These are phyloP conservation scores for Liquidambar formosana DNA, from an alignment of 164 flowering plant species.

Conservation along the genomic window DNA sequence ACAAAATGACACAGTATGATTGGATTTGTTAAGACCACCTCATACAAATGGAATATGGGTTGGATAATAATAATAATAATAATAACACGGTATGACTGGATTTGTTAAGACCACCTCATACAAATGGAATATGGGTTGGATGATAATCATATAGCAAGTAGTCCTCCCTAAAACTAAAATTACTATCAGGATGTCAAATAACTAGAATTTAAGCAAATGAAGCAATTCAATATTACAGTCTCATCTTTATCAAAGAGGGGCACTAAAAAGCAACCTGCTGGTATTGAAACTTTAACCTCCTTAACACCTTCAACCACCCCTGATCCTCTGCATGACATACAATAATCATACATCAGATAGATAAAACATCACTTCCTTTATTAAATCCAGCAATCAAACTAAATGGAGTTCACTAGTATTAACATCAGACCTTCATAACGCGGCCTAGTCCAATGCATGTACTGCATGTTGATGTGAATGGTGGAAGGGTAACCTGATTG, in stretches of 20 bases:
- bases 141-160: too few relatives aligned
- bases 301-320: constrained; percentile 77
- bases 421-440: constrained; percentile 54
- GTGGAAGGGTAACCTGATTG: constrained; percentile 79
- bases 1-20: neutral
- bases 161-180: neutral
- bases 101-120: neutral
- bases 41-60: too few relatives aligned
- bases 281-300: constrained; percentile 67
- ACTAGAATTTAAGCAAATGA: neutral
- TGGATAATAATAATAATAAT: too few relatives aligned
- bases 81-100: too few relatives aligned
- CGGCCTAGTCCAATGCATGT: constrained; percentile 77
- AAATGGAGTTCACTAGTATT: neutral
- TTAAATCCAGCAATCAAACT: constrained; percentile 5
- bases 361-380: neutral
- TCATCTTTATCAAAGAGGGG: neutral
- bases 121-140: neutral
- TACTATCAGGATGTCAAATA: neutral
- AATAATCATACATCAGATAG: constrained; percentile 51
- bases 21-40: too few relatives aligned
- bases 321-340: constrained; percentile 60
- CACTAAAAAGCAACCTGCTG: constrained; percentile 65
- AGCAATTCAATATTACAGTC: neutral
- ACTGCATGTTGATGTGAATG: constrained; percentile 80